Evolutionary conservation across 805 yeast genomes (phyloP).

Genomic region (Saturnispora mendoncae): DNA sequence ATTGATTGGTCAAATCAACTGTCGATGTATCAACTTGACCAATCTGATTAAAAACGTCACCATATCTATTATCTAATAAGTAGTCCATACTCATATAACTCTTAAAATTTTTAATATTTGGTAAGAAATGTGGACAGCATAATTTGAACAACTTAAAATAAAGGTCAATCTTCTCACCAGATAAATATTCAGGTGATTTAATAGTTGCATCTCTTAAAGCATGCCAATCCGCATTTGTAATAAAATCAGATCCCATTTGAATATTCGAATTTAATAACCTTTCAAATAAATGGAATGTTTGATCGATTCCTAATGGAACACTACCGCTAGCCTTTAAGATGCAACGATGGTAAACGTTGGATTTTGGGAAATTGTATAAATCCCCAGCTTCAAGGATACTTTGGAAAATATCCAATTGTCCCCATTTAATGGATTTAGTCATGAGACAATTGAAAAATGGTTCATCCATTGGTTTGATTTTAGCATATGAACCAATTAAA

Average conservation of each 20-base stretch:
- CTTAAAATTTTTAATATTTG: slow-evolving; percentile 33
- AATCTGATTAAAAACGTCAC: slow-evolving; percentile 29
- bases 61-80: slow-evolving; percentile 31
- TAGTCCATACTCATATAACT: slow-evolving; percentile 36
- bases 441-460: slow-evolving; percentile 75
- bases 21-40: slow-evolving; percentile 28
- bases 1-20: slow-evolving; percentile 30
- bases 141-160: slow-evolving; percentile 46
- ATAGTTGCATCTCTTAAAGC: slow-evolving; percentile 75
- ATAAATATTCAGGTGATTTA: slow-evolving; percentile 31
- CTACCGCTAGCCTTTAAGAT: slow-evolving; percentile 63
- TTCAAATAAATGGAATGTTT: slow-evolving; percentile 34
- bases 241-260: slow-evolving; percentile 40
- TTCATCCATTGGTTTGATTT: slow-evolving; percentile 57
- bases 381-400: slow-evolving; percentile 54
- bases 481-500: slow-evolving; percentile 46
- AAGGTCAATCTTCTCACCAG: slow-evolving; percentile 38
- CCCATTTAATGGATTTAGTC: slow-evolving; percentile 58
- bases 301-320: slow-evolving; percentile 41
- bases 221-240: slow-evolving; percentile 80
- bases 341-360: slow-evolving; percentile 67
- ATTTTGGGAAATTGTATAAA: slow-evolving; percentile 47
- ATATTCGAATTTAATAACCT: slow-evolving; percentile 35
- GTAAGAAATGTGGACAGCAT: slow-evolving; percentile 38
- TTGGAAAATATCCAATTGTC: slow-evolving; percentile 51